Percentiles rank a stretch among this genome's conserved stretches.
Conservation (phyloP, 2,329 filamentous ascomycete species). For the Aspergillus pseudoterreus region DNA sequence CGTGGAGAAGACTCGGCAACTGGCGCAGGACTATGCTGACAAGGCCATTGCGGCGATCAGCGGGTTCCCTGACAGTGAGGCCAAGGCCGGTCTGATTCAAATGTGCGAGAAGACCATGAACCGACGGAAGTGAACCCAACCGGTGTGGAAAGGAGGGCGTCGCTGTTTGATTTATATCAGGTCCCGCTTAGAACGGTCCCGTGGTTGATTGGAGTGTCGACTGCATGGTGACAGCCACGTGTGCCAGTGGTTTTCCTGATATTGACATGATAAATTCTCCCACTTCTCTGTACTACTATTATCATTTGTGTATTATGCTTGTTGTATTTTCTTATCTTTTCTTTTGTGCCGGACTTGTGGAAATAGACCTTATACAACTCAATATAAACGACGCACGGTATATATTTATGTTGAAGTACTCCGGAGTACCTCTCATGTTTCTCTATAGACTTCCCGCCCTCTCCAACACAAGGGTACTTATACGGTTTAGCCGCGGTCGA, state of each 20-base stretch:
- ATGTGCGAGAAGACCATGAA: slow-evolving; percentile 93
- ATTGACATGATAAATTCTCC: background rate
- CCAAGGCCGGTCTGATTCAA: slow-evolving; percentile 83
- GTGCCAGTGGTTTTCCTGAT: background rate
- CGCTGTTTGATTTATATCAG: background rate
- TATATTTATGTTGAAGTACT: background rate
- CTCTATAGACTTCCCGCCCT: background rate
- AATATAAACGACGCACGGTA: background rate
- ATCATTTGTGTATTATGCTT: slow-evolving; percentile 1
- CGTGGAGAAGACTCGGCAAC: slow-evolving; percentile 82
- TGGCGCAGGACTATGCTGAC: slow-evolving; percentile 87
- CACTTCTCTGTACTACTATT: slow-evolving; percentile 3
- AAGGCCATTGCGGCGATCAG: slow-evolving; percentile 82
- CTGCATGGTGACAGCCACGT: background rate
- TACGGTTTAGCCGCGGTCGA: background rate
- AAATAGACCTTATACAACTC: background rate
- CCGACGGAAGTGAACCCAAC: slow-evolving; percentile 66
- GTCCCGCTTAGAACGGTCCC: background rate
- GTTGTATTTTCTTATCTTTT: background rate
- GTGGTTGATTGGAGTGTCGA: background rate
- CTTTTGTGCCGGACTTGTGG: background rate
- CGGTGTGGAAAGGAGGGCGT: background rate
- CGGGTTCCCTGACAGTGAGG: slow-evolving; percentile 86
- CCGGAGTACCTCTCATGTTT: background rate
- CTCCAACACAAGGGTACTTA: background rate